These are phyloP conservation scores for Plasmodium inui DNA, from an alignment of 169 alveolate species.

Conservation along the genomic window DNA sequence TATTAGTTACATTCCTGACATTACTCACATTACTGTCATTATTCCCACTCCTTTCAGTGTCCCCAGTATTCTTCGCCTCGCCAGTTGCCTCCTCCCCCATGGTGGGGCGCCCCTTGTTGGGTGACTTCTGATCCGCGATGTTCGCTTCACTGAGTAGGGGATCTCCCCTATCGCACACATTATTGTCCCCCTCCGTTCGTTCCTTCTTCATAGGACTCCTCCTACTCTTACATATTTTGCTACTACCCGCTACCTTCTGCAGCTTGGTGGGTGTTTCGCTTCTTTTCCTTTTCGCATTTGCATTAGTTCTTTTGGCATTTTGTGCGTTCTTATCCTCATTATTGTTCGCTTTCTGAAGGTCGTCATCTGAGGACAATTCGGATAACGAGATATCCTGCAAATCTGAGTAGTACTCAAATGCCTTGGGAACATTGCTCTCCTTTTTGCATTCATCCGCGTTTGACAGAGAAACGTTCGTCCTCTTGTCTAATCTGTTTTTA, in stretches of 20 bases:
- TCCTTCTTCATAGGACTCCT: constrained; percentile 6
- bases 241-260: not conserved
- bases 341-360: not conserved
- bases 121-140: not conserved
- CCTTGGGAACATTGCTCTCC: not conserved
- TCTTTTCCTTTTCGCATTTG: constrained; percentile 10
- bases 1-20: not conserved
- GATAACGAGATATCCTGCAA: constrained; percentile 58
- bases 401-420: constrained; percentile 49
- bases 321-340: constrained; percentile 14
- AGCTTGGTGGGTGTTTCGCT: not conserved
- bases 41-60: not conserved
- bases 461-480: not conserved
- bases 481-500: constrained; percentile 39
- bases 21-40: not conserved
- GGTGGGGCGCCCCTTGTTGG: not conserved
- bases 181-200: not conserved
- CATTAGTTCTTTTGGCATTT: constrained; percentile 8
- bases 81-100: not conserved
- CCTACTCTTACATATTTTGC: not conserved
- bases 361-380: constrained; percentile 67
- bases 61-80: not conserved
- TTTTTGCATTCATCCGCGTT: not conserved
- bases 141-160: not conserved
- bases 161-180: not conserved